Evolutionary conservation across 371 early-diverging fungal genomes (phyloP).

Genomic region (Saksenaea oblongispora): DNA sequence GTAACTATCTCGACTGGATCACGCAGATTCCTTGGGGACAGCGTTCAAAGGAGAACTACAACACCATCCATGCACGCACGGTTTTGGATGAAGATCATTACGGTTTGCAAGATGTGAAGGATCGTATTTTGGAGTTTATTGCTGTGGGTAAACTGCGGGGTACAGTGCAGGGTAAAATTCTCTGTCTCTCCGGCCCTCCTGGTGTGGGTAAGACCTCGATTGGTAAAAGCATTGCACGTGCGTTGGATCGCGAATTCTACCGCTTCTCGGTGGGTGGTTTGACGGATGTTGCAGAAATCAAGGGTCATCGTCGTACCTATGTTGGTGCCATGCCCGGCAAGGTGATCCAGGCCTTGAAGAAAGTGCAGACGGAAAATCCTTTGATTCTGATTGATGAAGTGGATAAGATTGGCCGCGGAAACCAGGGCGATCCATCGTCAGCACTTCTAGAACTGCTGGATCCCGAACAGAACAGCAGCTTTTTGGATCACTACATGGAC

Average conservation of each 20-base stretch:
- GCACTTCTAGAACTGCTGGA: conserved; percentile 95
- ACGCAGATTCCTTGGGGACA: conserved; percentile 97
- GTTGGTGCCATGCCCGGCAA: conserved; percentile 99
- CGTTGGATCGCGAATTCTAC: conserved; percentile 92
- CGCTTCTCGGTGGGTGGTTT: conserved; percentile 97
- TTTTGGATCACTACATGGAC: conserved; percentile 98
- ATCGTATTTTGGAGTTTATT: conserved; percentile 96
- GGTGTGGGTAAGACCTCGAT: conserved; percentile 98
- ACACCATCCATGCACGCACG: conserved; percentile 74
- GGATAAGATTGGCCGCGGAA: conserved; percentile 96
- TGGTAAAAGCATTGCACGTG: conserved; percentile 95
- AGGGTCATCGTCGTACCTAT: conserved; percentile 98
- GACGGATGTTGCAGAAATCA: conserved; percentile 97
- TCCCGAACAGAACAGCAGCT: conserved; percentile 95
- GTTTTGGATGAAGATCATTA: conserved; percentile 98
- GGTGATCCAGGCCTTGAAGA: conserved; percentile 96
- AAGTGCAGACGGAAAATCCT: conserved; percentile 96
- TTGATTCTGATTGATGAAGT: conserved; percentile 97
- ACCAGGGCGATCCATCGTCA: conserved; percentile 96
- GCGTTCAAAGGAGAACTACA: conserved; percentile 86
- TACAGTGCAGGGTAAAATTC: conserved; percentile 95
- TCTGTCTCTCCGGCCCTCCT: conserved; percentile 96
- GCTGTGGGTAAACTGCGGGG: conserved; percentile 96
- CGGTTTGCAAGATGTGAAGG: conserved; percentile 98
- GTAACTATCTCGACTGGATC: conserved; percentile 97